Evolutionary conservation across 2,329 filamentous ascomycete genomes (phyloP).

Genomic region (Raffaelea ambrosiae): DNA sequence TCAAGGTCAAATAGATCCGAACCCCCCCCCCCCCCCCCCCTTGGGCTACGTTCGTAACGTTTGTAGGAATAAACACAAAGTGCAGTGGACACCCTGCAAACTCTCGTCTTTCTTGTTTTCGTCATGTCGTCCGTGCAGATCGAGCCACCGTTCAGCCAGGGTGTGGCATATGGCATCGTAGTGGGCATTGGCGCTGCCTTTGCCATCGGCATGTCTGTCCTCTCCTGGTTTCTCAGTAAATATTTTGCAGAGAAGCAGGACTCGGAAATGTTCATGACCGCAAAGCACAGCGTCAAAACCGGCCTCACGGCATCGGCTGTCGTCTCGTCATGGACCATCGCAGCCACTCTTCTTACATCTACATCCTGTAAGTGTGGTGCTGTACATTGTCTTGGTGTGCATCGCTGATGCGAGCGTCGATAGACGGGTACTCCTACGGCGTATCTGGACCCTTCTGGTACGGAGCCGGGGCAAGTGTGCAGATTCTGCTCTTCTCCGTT

Average conservation of each 20-base stretch:
- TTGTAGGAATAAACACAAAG: too few species aligned
- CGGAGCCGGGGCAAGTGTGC: conserved; percentile 63
- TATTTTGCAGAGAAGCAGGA: conserved; percentile 63
- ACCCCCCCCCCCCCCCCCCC: too few species aligned
- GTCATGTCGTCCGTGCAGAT: background rate
- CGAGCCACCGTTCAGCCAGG: conserved; percentile 40
- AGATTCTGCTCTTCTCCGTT: conserved; percentile 82
- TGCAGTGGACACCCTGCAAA: too few species aligned
- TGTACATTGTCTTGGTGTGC: too few species aligned
- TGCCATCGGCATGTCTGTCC: conserved; percentile 42
- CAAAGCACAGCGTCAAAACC: conserved; percentile 78
- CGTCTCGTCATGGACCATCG: conserved; percentile 94
- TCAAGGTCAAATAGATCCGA: too few species aligned
- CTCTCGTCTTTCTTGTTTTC: too few species aligned
- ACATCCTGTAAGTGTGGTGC: too few species aligned
- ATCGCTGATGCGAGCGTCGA: conserved; percentile 37
- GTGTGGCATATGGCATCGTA: conserved; percentile 69
- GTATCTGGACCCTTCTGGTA: conserved; percentile 54
- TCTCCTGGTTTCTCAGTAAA: conserved; percentile 22
- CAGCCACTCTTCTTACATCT: conserved; percentile 64
- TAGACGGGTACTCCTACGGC: conserved; percentile 74
- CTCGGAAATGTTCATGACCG: conserved; percentile 85
- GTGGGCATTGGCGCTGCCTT: conserved; percentile 68
- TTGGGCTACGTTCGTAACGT: too few species aligned
- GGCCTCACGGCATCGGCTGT: conserved; percentile 81